Base-by-base conservation (phyloP, 805 yeast species). In the Candida ipomoeae region DNA sequence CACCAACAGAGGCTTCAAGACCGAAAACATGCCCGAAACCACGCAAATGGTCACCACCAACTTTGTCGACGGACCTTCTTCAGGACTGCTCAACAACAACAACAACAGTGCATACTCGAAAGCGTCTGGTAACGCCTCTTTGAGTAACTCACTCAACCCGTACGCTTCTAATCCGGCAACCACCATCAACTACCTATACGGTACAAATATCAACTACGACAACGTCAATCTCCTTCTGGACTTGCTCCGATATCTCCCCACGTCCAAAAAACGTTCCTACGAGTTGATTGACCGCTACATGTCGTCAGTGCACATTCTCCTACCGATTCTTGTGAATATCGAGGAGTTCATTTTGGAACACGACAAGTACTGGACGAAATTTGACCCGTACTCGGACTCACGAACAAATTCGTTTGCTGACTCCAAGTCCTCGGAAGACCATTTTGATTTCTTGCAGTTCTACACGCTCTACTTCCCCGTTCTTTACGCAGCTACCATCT, bases 401-500 rank as follows among this genome's bases (percentile, higher is more conserved):
- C 13, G 31, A 7, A 35, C 58, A 5, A 42, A 48, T 5, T 31
- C 56, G 4, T 40, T 58, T 10, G 13, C 57, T 1, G 42, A 52
- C 5, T 38, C 55, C 14, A 48, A 54, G 20, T 44, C 50, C 21
- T 49, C 60, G 17, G 53, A 60, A 5, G 63, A 62, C 3, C 70
- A 70, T 44, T 61, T 79, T 49, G 73, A 71, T 49, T 60, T 62
- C 38, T 57, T 73, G 29, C 74, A 77, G 41, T 81, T 81, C 58
- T 74, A 75, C 53, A 70, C 79, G 6, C 61, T 75, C 0, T 68
- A 80, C 49, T 79, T 79, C 55, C 81, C 85, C 0, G 74, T 81
- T 2, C 61, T 80, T 10, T 81, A 80, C 60, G 84, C 85, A 2
- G 76, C 84, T 2, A 74, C 83, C 1, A 80, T 80, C 32, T 78